These are phyloP conservation scores for Centrapalus pauciflorus DNA, from an alignment of 129 eudicot species.

Conservation along the genomic window DNA sequence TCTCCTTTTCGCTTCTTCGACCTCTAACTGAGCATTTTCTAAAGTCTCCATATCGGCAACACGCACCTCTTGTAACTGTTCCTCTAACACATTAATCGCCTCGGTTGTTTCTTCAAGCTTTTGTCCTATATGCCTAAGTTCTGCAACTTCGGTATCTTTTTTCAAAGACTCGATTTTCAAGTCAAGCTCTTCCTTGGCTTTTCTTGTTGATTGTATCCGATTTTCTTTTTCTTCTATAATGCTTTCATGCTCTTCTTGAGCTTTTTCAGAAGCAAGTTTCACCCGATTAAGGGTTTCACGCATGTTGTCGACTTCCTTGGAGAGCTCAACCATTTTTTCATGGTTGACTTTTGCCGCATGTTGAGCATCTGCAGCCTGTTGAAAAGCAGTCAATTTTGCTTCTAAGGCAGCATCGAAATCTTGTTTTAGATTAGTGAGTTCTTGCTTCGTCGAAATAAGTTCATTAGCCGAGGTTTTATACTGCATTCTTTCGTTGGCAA, in stretches of 20 bases:
- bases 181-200: conserved; percentile 42
- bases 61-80: conserved; percentile 44
- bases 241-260: conserved; percentile 43
- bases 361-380: conserved; percentile 71
- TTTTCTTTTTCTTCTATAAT: conserved; percentile 45
- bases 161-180: conserved; percentile 35
- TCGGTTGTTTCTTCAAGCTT: conserved; percentile 53
- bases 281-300: conserved; percentile 44
- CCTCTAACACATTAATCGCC: conserved; percentile 49
- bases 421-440: conserved; percentile 65
- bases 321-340: conserved; percentile 48
- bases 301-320: conserved; percentile 45
- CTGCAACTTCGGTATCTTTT: conserved; percentile 27
- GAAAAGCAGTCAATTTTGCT: conserved; percentile 50
- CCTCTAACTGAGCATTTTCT: conserved; percentile 30
- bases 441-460: conserved; percentile 60
- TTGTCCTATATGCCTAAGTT: conserved; percentile 33
- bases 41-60: conserved; percentile 41
- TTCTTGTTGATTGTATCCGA: conserved; percentile 8
- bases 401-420: conserved; percentile 70
- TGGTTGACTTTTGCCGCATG: conserved; percentile 41
- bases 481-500: conserved; percentile 39
- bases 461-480: conserved; percentile 64
- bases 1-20: conserved; percentile 40
- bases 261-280: conserved; percentile 41